Evolutionary conservation across 176 grass and related monocot species (phyloP).

Genomic region (Carex kokanica): DNA sequence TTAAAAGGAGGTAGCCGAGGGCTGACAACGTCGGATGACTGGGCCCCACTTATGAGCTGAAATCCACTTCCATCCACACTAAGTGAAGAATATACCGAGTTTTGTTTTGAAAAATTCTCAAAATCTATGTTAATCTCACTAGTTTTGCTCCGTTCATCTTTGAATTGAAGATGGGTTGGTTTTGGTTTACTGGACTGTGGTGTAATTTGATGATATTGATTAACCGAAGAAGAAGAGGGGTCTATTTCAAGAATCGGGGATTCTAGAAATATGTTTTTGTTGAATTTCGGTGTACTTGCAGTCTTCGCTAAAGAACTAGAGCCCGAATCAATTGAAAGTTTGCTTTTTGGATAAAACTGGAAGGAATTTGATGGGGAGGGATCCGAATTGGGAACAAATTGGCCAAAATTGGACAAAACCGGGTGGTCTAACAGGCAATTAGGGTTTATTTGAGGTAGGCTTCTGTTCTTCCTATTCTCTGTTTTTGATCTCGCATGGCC

Average conservation of each 20-base stretch:
- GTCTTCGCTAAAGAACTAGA: conserved; percentile 20
- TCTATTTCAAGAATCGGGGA: conserved; percentile 27
- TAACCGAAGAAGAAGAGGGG: conserved; percentile 31
- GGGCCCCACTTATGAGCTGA: conserved; percentile 41
- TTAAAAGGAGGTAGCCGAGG: conserved; percentile 22
- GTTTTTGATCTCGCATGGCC: conserved; percentile 39
- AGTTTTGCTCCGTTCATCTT: conserved; percentile 25
- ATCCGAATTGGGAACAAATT: conserved; percentile 10
- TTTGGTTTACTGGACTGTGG: conserved; percentile 20
- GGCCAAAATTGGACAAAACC: conserved; percentile 19
- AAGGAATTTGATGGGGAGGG: conserved; percentile 21
- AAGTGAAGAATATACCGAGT: conserved; percentile 35
- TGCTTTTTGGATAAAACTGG: conserved; percentile 32
- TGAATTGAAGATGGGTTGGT: conserved; percentile 16
- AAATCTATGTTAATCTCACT: conserved; percentile 36
- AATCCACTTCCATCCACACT: conserved; percentile 42
- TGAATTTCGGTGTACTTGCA: conserved; percentile 20
- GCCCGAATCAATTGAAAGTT: background rate
- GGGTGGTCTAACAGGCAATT: conserved; percentile 31
- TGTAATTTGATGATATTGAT: conserved; percentile 11
- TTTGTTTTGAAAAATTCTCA: conserved; percentile 29
- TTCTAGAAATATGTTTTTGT: conserved; percentile 31
- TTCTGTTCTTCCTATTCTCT: conserved; percentile 12
- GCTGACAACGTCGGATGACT: conserved; percentile 29
- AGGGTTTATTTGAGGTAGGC: conserved; percentile 22